Base-by-base conservation (phyloP, 257 asterid genomes). In the Cynanchum wilfordii region DNA sequence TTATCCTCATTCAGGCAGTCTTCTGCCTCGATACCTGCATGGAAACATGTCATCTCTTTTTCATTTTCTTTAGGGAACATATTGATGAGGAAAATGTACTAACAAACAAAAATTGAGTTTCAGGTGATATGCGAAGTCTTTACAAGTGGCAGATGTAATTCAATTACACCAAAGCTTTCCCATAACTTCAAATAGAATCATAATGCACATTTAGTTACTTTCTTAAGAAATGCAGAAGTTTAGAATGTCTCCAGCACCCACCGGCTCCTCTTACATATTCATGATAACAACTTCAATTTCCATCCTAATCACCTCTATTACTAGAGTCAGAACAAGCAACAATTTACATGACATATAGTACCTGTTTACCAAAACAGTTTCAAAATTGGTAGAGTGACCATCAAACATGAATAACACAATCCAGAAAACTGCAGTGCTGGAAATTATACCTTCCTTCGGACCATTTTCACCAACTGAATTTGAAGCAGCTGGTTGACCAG, bases 1-100 rank as follows among this genome's bases (percentile, higher is more conserved):
- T 83, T 86, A 78, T 82, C 84, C 80, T 77, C 77, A 60, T 69
- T 49, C 56, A 60, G 44, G 17, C 56, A 10, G 45, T 55, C 78
- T 69, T 75, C 78, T n/a, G 76, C 80, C 70, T 65, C 82, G 51
- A 42, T 74, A 86, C 92, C 93, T 79, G 84, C 63, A 68, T 30
- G 64, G 11, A 50, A 58, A 42, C 10, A 57, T 19, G 30, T 45
- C 58, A 36, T 42, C 33, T 44, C 25, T 20, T 54, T 19, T n/a
- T 19, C 25, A 19, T 54, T 54, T n/a, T 20, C 22, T n/a, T 54
- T 19, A n/a, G 25, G 27, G 25, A 54, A 20, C 59, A 54, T 54
- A 54, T 67, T 54, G 44, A 22, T 51, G 52, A n/a, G 54, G 54
- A 29, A 11, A 25, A 24, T 24, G 64, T 17, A 58, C 38, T 10